Conservation (phyloP, 768 basidiomycete genomes). For the Nidularia sp. region DNA sequence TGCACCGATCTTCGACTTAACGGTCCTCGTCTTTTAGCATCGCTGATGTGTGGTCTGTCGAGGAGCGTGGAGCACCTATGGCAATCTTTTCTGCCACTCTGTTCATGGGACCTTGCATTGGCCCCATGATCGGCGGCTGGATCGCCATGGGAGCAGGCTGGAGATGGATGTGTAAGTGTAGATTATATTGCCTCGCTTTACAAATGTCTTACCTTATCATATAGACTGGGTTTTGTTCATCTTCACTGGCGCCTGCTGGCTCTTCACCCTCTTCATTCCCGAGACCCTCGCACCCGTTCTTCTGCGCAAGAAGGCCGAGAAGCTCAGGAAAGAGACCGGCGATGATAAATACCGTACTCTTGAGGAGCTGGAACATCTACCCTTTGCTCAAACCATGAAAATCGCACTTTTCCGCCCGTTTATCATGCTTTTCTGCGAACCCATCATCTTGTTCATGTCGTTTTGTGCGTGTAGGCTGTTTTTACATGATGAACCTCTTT, state of each 20-base stretch:
- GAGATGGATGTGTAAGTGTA: constrained; percentile 31
- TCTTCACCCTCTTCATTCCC: constrained; percentile 37
- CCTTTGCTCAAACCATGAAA: constrained; percentile 26
- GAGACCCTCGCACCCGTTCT: constrained; percentile 48
- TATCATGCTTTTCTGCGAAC: constrained; percentile 38
- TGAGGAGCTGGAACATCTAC: constrained; percentile 31
- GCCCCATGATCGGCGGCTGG: constrained; percentile 46
- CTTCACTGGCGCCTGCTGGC: constrained; percentile 29
- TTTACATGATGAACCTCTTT: not conserved
- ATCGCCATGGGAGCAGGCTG: constrained; percentile 39
- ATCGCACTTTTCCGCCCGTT: constrained; percentile 34
- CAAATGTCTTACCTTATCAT: not conserved
- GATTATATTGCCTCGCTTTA: not conserved
- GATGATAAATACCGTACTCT: constrained; percentile 27
- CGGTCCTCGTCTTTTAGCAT: constrained; percentile 7
- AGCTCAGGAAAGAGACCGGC: constrained; percentile 34
- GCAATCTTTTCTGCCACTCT: constrained; percentile 43
- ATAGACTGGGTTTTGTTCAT: constrained; percentile 40
- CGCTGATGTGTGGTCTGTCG: constrained; percentile 36
- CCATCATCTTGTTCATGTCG: constrained; percentile 38
- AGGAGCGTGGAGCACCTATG: constrained; percentile 42
- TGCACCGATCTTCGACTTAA: too few relatives aligned
- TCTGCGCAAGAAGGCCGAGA: constrained; percentile 35
- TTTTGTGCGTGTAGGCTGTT: constrained; percentile 19
- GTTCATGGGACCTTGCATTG: constrained; percentile 44